Evolutionary conservation across 306 rosid species (phyloP).

Genomic region (Nissolia schottii): DNA sequence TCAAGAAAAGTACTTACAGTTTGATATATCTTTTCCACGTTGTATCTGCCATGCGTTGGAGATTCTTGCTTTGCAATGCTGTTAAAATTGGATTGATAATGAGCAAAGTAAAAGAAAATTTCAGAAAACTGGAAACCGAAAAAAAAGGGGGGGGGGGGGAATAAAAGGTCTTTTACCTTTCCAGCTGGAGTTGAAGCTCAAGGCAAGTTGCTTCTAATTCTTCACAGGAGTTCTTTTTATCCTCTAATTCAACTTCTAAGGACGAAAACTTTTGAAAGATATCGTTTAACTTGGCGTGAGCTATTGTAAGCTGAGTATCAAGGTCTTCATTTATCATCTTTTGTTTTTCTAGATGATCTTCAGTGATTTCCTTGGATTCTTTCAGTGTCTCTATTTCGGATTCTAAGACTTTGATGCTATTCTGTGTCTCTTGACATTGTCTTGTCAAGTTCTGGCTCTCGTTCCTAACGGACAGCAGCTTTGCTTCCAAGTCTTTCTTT

Average conservation of each 20-base stretch:
- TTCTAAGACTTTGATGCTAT: constrained; percentile 47
- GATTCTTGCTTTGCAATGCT: constrained; percentile 64
- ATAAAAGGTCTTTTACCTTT: constrained; percentile 46
- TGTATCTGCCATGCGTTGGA: constrained; percentile 36
- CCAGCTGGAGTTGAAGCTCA: constrained; percentile 87
- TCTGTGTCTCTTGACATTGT: constrained; percentile 63
- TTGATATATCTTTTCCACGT: constrained; percentile 54
- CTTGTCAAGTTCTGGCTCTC: constrained; percentile 40
- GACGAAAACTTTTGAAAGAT: constrained; percentile 62
- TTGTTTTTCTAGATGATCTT: constrained; percentile 56
- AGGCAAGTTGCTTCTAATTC: constrained; percentile 77
- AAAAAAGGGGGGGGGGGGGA: not conserved
- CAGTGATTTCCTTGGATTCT: constrained; percentile 41
- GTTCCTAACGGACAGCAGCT: constrained; percentile 34
- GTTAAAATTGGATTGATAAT: constrained; percentile 17
- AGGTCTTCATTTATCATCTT: constrained; percentile 64
- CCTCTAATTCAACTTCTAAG: constrained; percentile 70
- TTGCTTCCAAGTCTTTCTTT: constrained; percentile 47
- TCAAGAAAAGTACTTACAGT: constrained; percentile 45
- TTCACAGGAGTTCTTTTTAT: constrained; percentile 60
- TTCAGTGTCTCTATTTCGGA: constrained; percentile 42
- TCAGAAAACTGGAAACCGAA: not conserved
- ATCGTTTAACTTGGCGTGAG: constrained; percentile 46
- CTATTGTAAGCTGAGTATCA: constrained; percentile 56
- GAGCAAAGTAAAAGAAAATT: not conserved